Evolutionary conservation across 1,284 basidiomycete genomes (phyloP).

Genomic region (Sporisorium scitamineum): DNA sequence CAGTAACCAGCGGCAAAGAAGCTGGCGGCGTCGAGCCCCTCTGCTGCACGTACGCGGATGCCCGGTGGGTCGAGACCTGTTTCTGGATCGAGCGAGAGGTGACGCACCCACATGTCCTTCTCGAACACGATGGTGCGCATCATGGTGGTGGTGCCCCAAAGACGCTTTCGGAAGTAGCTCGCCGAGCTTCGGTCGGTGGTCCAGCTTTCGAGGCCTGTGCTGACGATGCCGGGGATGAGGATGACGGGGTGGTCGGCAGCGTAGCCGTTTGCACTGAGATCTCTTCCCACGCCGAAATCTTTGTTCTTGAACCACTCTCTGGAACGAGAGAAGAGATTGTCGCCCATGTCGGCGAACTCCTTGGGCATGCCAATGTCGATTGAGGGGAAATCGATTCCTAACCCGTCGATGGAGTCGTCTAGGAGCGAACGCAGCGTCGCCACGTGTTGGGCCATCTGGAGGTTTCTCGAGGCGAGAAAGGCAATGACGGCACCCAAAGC

Average conservation of each 20-base stretch:
- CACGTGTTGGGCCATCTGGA: constrained; percentile 58
- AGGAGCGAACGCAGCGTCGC: constrained; percentile 43
- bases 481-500: constrained; percentile 54
- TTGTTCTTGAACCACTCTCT: constrained; percentile 64
- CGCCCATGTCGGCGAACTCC: constrained; percentile 63
- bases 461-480: constrained; percentile 47
- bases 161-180: constrained; percentile 63
- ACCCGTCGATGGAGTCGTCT: constrained; percentile 58
- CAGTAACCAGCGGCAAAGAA: constrained; percentile 89
- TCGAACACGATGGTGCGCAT: constrained; percentile 86
- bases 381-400: constrained; percentile 54
- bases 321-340: constrained; percentile 57
- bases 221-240: constrained; percentile 66
- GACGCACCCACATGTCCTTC: constrained; percentile 86
- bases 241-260: constrained; percentile 65
- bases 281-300: constrained; percentile 63
- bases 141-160: constrained; percentile 75
- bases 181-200: constrained; percentile 53
- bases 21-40: constrained; percentile 81
- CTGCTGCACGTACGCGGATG: constrained; percentile 90
- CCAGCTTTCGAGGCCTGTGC: constrained; percentile 68
- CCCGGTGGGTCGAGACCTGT: constrained; percentile 91
- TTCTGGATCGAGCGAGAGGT: constrained; percentile 86
- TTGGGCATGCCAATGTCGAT: constrained; percentile 61
- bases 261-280: constrained; percentile 48